A percentile compares a stretch with the other conserved stretches of the same genome.
phyloP scores from a whole-genome alignment of 208 protist species.

The Trichomonas vaginalis region DNA sequence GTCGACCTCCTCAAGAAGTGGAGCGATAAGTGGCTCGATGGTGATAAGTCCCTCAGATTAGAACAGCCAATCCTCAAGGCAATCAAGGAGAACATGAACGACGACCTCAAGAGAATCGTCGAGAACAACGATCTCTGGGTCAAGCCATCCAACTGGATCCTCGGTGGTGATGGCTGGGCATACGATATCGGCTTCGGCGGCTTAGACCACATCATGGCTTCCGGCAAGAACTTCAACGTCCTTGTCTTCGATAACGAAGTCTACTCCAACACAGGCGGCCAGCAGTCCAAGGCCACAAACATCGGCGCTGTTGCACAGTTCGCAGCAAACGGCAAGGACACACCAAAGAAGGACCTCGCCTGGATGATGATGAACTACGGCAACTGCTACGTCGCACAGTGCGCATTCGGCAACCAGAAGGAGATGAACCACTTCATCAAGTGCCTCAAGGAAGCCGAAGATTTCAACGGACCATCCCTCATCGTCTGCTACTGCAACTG shows the following conservation, averaged over 20 bases:
- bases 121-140: conserved; percentile 20
- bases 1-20: not conserved
- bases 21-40: not conserved
- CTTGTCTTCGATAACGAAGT: conserved; percentile 50
- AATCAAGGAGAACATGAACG: not conserved
- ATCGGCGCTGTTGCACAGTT: conserved; percentile 39
- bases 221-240: conserved; percentile 45
- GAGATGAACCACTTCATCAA: conserved; percentile 31
- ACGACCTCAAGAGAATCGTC: not conserved
- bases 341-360: conserved; percentile 46
- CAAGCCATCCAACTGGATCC: conserved; percentile 39
- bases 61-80: not conserved
- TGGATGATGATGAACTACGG: conserved; percentile 41
- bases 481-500: conserved; percentile 43
- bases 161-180: conserved; percentile 53
- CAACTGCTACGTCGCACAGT: conserved; percentile 45
- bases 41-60: not conserved
- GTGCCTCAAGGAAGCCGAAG: conserved; percentile 44
- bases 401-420: conserved; percentile 34
- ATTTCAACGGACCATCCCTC: conserved; percentile 40
- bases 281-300: conserved; percentile 45
- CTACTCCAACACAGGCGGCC: conserved; percentile 53
- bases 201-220: conserved; percentile 45
- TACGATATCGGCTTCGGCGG: conserved; percentile 51
- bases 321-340: conserved; percentile 34